phyloP scores from a whole-genome alignment of 108 stramenopile genomes.

The Conticribra weissflogii region DNA sequence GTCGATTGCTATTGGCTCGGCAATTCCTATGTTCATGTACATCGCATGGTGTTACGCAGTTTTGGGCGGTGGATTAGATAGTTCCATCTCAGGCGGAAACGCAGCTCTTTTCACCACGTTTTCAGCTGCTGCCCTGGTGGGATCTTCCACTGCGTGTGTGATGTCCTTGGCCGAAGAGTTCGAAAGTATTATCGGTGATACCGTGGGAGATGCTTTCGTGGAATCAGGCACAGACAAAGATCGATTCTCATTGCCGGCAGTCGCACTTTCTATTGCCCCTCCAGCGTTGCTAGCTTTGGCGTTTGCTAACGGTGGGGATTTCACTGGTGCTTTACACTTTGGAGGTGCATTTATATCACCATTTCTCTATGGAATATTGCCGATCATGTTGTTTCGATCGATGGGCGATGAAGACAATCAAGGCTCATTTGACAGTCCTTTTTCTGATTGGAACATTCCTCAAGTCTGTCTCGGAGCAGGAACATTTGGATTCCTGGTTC shows the following conservation, averaged over 20 bases:
- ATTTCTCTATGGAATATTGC: slow-evolving; percentile 38
- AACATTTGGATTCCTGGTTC: slow-evolving; percentile 17
- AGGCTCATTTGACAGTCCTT: background rate
- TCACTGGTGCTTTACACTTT: slow-evolving; percentile 40
- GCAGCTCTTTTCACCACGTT: slow-evolving; percentile 58
- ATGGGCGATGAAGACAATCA: slow-evolving; percentile 1
- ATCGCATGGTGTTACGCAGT: slow-evolving; percentile 70
- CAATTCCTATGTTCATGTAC: slow-evolving; percentile 73
- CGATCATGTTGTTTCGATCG: slow-evolving; percentile 26
- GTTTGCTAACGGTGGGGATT: slow-evolving; percentile 17
- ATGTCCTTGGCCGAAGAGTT: slow-evolving; percentile 72
- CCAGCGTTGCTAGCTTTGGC: slow-evolving; percentile 30
- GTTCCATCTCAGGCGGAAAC: slow-evolving; percentile 25
- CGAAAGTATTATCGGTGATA: slow-evolving; percentile 52
- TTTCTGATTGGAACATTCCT: slow-evolving; percentile 11
- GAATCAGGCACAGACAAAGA: slow-evolving; percentile 12
- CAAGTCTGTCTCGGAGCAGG: slow-evolving; percentile 23
- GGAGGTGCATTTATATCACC: slow-evolving; percentile 40
- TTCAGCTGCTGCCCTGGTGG: slow-evolving; percentile 61
- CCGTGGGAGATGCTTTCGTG: slow-evolving; percentile 8
- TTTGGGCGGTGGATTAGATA: slow-evolving; percentile 61
- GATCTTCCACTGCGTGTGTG: slow-evolving; percentile 56
- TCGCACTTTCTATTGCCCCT: slow-evolving; percentile 24
- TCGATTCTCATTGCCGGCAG: slow-evolving; percentile 37
- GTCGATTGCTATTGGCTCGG: slow-evolving; percentile 65